These are phyloP conservation scores for Suillus brevipes DNA, from an alignment of 768 basidiomycete species.

Conservation along the genomic window DNA sequence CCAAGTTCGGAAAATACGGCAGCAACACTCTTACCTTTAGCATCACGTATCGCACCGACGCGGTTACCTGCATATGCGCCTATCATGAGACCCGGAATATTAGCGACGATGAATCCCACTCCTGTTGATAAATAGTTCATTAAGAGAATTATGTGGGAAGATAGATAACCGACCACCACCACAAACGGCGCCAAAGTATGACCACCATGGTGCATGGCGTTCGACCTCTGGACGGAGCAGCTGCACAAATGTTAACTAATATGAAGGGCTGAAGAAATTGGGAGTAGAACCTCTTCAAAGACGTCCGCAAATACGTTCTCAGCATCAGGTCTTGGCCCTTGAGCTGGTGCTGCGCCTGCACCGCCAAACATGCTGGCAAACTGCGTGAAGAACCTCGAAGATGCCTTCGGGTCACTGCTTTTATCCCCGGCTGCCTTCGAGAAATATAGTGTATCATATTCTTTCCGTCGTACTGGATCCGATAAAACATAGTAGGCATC, in stretches of 20 bases:
- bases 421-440: conserved; percentile 51
- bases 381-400: conserved; percentile 72
- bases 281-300: conserved; percentile 76
- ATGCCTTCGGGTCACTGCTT: conserved; percentile 64
- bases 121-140: conserved; percentile 45
- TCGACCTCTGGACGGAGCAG: conserved; percentile 82
- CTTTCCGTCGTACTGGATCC: conserved; percentile 66
- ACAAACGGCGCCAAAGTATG: conserved; percentile 66
- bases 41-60: conserved; percentile 89
- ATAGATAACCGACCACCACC: conserved; percentile 51
- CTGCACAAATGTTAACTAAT: conserved; percentile 35
- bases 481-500: conserved; percentile 95
- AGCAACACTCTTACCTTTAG: conserved; percentile 92
- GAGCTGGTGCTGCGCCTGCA: conserved; percentile 32
- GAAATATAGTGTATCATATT: conserved; percentile 71
- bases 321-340: conserved; percentile 62
- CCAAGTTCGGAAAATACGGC: conserved; percentile 81
- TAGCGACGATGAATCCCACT: conserved; percentile 54
- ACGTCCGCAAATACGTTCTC: conserved; percentile 85
- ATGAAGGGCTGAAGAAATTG: neutral
- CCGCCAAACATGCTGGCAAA: conserved; percentile 73
- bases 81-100: conserved; percentile 82
- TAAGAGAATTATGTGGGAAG: neutral
- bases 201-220: conserved; percentile 69
- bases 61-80: conserved; percentile 88